These are phyloP conservation scores for Crithidia acanthocephali DNA, from an alignment of 208 protist genomes.

Conservation along the genomic window DNA sequence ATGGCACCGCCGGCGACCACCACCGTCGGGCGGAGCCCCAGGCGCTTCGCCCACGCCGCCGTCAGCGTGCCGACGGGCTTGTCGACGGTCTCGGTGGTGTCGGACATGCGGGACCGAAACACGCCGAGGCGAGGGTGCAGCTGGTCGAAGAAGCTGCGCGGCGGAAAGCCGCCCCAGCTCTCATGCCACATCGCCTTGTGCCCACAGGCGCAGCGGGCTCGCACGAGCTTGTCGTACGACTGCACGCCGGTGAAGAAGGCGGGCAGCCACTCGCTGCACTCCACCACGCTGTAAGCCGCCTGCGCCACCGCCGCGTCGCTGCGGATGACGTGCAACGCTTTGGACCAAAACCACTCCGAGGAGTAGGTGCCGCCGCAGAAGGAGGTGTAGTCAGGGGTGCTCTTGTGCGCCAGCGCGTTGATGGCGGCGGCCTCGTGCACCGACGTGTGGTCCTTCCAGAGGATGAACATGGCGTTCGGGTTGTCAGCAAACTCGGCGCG, in stretches of 20 bases:
- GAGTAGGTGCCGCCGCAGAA: constrained; percentile 66
- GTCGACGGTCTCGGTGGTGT: constrained; percentile 44
- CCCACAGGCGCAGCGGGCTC: constrained; percentile 53
- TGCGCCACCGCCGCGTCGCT: constrained; percentile 42
- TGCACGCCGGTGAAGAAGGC: constrained; percentile 48
- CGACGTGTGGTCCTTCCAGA: constrained; percentile 72
- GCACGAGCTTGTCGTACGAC: constrained; percentile 33
- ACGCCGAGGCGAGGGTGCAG: constrained; percentile 44
- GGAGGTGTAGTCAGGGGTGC: constrained; percentile 52
- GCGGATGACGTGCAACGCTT: constrained; percentile 51
- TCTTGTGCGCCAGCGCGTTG: constrained; percentile 46
- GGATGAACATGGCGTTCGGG: constrained; percentile 66
- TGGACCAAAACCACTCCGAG: constrained; percentile 72
- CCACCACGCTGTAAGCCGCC: constrained; percentile 44
- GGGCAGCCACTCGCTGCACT: constrained; percentile 67
- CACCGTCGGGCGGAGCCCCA: constrained; percentile 42
- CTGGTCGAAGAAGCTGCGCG: constrained; percentile 49
- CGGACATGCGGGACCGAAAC: constrained; percentile 47
- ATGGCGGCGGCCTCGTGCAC: constrained; percentile 55
- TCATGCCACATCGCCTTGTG: constrained; percentile 75
- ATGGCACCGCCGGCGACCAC: constrained; percentile 60
- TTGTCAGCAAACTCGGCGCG: constrained; percentile 43
- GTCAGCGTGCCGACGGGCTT: constrained; percentile 49
- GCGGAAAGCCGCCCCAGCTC: constrained; percentile 59
- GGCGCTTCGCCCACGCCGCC: constrained; percentile 42